A percentile compares a stretch with the other conserved stretches of the same genome.
phyloP scores from a whole-genome alignment of 164 flowering plant genomes.

The Warburgia ugandensis region DNA sequence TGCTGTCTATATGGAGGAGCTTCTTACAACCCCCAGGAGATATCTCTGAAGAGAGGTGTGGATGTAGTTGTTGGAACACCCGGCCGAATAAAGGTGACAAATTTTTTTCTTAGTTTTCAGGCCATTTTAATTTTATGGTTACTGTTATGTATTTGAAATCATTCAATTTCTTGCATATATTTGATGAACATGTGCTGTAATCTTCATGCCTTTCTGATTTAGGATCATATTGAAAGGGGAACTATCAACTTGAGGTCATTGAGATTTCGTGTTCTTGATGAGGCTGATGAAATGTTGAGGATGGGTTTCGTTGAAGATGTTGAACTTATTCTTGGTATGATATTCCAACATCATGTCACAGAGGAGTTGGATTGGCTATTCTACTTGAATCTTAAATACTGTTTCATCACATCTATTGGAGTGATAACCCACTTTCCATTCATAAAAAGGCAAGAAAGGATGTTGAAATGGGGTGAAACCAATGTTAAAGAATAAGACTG shows the following conservation, averaged over 20 bases:
- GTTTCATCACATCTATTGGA: no score
- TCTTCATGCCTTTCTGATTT: conserved; percentile 9
- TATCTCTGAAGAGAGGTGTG: conserved; percentile 69
- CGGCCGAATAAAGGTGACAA: conserved; percentile 75
- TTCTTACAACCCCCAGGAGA: conserved; percentile 48
- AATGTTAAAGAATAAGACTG: no score
- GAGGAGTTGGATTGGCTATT: not conserved
- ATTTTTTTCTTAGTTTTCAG: not conserved
- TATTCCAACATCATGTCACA: not conserved
- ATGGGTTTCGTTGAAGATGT: conserved; percentile 99
- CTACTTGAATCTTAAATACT: no score
- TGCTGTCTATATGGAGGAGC: conserved; percentile 86
- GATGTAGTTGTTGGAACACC: conserved; percentile 92
- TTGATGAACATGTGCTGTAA: conserved; percentile 1
- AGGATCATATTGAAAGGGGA: conserved; percentile 86
- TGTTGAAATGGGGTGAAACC: no score
- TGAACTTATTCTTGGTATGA: conserved; percentile 79
- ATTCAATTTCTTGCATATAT: not conserved
- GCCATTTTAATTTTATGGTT: not conserved
- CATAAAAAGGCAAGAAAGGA: no score
- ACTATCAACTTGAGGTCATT: conserved; percentile 64
- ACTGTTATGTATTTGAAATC: not conserved
- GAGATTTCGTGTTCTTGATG: conserved; percentile 89
- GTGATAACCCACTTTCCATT: no score
- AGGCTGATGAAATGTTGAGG: conserved; percentile 94